Evolutionary conservation across 495 filamentous ascomycete species (phyloP).

Genomic region (Penicillium mononematosum): DNA sequence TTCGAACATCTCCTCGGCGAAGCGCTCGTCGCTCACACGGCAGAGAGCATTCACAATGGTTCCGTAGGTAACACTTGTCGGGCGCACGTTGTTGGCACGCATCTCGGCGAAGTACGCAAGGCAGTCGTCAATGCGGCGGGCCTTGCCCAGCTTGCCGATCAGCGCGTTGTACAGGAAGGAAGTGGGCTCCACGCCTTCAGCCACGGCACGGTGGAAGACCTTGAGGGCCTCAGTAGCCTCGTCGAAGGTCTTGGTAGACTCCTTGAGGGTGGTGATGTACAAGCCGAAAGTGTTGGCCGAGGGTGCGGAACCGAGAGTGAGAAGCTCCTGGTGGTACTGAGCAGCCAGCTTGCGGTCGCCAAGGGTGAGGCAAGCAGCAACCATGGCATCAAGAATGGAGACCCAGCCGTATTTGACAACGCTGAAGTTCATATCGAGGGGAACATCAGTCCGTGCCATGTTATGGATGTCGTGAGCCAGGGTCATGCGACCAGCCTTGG

Average conservation of each 20-base stretch:
- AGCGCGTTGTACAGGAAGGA: conserved; percentile 98
- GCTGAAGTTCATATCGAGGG: conserved; percentile 73
- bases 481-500: conserved; percentile 74
- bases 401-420: conserved; percentile 92
- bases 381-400: conserved; percentile 92
- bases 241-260: conserved; percentile 94
- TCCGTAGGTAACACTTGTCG: conserved; percentile 96
- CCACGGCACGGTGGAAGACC: conserved; percentile 90
- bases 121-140: conserved; percentile 94
- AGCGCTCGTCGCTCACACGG: conserved; percentile 94
- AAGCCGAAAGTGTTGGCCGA: conserved; percentile 97
- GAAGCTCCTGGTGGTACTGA: conserved; percentile 85
- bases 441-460: conserved; percentile 85
- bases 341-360: conserved; percentile 76
- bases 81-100: conserved; percentile 87
- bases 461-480: conserved; percentile 81
- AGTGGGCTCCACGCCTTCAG: conserved; percentile 91
- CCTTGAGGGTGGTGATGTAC: conserved; percentile 97
- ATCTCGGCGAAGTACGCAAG: conserved; percentile 98
- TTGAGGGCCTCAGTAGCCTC: conserved; percentile 95
- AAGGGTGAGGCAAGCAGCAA: conserved; percentile 83
- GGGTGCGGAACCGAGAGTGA: conserved; percentile 81
- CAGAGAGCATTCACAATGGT: conserved; percentile 97
- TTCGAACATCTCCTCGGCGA: conserved; percentile 96
- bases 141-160: conserved; percentile 97